Base-by-base conservation (phyloP, 2,329 filamentous ascomycete genomes). In the Whalleya microplaca region DNA sequence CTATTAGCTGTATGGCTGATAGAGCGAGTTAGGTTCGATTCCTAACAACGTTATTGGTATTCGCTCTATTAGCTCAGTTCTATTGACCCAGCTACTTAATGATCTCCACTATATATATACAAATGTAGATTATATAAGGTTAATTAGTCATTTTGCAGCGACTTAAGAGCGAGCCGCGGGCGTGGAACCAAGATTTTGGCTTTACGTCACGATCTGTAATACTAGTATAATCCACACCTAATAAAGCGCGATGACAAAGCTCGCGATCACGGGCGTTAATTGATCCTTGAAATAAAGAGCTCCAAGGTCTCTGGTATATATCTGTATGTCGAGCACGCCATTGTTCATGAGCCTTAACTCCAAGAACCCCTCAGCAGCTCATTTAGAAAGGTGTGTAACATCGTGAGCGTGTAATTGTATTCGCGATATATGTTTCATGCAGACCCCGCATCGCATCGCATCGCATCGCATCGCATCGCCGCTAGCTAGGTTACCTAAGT, bases 131-230 rank as follows among this genome's bases (percentile, higher is more conserved):
- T 27, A 27, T 27, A 27, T 9, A 27, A 27, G 32, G 32, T 12
- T 37, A 12, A 14, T 37, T 37, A 37, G 32, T 37, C 32, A 37
- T 16, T 37, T 37, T 37, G 4, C 14, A 14, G 32, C 10, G 32
- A 37, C 14, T 3, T 37, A 37, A 37, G 7, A 12, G 32, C 32
- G 32, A 37, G 32, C 14, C 32, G 10, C 32, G 32, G 14, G 32
- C 14, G 3, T 12, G 9, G 32, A 37, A 12, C 14, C 32, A 37
- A 5, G 10, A 37, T 37, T 29, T 51, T 21, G 47, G 41, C 16
- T 64, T 72, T 73, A 73, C 69, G 69, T 73, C 70, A 73, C 68
- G 47, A 70, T 73, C 67, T 63, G 66, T 66, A 72, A 72, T 69
- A 62, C 48, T 59, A 40, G 51, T 56, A 55, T 57, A 59, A 59